A percentile compares a stretch with the other conserved stretches of the same genome.
These are phyloP conservation scores for Entonaema liquescens DNA, from an alignment of 495 filamentous ascomycete genomes.

Conservation along the genomic window DNA sequence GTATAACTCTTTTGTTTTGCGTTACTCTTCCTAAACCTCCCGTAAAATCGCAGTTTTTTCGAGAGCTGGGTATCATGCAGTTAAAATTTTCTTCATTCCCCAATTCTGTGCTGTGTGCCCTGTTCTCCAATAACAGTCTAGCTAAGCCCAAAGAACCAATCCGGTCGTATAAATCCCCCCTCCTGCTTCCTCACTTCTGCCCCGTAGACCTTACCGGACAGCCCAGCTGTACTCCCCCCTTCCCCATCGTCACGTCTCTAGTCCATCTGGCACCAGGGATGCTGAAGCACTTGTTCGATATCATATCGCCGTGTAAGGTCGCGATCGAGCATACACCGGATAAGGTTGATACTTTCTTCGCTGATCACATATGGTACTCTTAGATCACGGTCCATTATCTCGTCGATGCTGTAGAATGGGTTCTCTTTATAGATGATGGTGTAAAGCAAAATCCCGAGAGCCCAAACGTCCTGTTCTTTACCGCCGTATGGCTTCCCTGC, in stretches of 20 bases:
- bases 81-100: conserved; percentile 30
- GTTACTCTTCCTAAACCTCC: conserved; percentile 22
- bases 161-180: conserved; percentile 22
- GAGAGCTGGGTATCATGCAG: conserved; percentile 39
- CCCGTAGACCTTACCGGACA: conserved; percentile 4
- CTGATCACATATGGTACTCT: conserved; percentile 91
- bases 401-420: conserved; percentile 98
- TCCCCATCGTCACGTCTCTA: conserved; percentile 23
- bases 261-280: conserved; percentile 73
- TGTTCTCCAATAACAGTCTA: conserved; percentile 31
- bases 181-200: background rate
- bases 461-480: conserved; percentile 98
- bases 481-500: conserved; percentile 91
- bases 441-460: conserved; percentile 95
- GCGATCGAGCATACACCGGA: conserved; percentile 88
- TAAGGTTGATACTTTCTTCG: conserved; percentile 88
- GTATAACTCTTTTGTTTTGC: background rate
- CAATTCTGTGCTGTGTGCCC: conserved; percentile 23
- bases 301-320: conserved; percentile 82
- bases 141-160: conserved; percentile 23
- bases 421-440: conserved; percentile 99
- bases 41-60: conserved; percentile 21
- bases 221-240: background rate
- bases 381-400: conserved; percentile 97
- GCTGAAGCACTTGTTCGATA: conserved; percentile 84